Evolutionary conservation across 257 asterid genomes (phyloP).

Genomic region (Ligustrum vulgare): DNA sequence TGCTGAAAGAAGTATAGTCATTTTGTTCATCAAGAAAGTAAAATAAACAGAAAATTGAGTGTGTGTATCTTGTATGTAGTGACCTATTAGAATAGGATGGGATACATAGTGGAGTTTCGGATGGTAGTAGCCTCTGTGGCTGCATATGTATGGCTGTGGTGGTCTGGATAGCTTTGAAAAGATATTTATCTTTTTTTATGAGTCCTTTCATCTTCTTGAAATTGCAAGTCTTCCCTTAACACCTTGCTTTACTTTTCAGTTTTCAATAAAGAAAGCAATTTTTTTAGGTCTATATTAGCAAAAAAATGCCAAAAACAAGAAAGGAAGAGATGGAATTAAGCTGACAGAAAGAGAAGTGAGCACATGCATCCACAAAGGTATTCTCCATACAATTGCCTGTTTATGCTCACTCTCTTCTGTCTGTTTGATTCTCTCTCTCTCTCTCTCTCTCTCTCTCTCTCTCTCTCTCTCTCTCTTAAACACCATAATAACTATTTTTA

Average conservation of each 20-base stretch:
- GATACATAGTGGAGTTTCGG: not conserved
- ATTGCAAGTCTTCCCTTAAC: too few relatives aligned
- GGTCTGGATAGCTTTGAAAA: not conserved
- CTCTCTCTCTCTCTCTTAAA: not conserved
- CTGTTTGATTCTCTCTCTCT: slow-evolving; percentile 22
- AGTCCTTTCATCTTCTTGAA: slow-evolving; percentile 1
- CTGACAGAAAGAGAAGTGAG: slow-evolving; percentile 55
- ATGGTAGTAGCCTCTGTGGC: not conserved
- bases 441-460: too few relatives aligned
- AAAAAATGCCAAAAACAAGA: not conserved
- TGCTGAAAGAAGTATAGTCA: not conserved
- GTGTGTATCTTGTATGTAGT: not conserved
- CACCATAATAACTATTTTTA: not conserved
- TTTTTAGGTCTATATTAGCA: not conserved
- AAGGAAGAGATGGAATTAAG: slow-evolving; percentile 24
- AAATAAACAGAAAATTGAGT: not conserved
- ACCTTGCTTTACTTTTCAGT: not conserved
- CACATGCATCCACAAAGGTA: slow-evolving; percentile 41
- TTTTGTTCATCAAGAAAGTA: not conserved
- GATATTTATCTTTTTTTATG: not conserved
- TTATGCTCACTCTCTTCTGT: slow-evolving; percentile 67
- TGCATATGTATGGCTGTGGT: not conserved
- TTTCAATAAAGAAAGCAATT: not conserved
- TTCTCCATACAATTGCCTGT: slow-evolving; percentile 43
- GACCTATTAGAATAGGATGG: not conserved